Percentiles rank a stretch among this genome's conserved stretches.
phyloP scores from a whole-genome alignment of 352 stramenopile species.

The Halophytophthora polymorphica region DNA sequence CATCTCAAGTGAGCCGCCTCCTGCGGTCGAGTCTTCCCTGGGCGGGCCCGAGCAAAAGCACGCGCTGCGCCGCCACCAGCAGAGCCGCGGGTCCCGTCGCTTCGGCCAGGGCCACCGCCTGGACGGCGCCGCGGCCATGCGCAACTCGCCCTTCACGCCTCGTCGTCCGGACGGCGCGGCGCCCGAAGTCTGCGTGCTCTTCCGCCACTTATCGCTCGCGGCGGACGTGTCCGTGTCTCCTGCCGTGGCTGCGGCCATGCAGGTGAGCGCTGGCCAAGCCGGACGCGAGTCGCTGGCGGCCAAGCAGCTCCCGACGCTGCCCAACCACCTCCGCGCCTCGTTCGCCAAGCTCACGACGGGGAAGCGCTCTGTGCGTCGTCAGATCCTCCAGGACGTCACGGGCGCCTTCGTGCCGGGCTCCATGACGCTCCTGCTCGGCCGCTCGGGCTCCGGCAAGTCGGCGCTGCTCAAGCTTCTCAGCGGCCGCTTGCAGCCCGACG shows the following conservation, averaged over 20 bases:
- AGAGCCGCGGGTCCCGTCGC: slow-evolving; percentile 9
- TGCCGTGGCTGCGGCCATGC: slow-evolving; percentile 19
- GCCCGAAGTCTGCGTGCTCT: slow-evolving; percentile 30
- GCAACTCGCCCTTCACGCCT: slow-evolving; percentile 25
- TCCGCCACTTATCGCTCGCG: slow-evolving; percentile 33
- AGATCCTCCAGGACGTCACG: slow-evolving; percentile 43
- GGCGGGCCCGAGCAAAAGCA: slow-evolving; percentile 26
- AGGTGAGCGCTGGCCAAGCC: slow-evolving; percentile 23
- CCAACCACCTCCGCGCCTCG: slow-evolving; percentile 43
- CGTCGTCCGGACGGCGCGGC: slow-evolving; percentile 21
- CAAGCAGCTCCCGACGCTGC: slow-evolving; percentile 49
- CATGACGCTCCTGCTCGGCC: slow-evolving; percentile 51
- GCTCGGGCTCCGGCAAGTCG: slow-evolving; percentile 47
- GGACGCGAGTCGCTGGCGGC: slow-evolving; percentile 23
- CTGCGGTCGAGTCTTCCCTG: slow-evolving; percentile 26
- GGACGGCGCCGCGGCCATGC: slow-evolving; percentile 2
- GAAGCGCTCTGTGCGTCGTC: slow-evolving; percentile 37
- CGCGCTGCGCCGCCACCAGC: slow-evolving; percentile 22
- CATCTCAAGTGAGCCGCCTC: slow-evolving; percentile 24
- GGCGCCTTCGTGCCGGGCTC: slow-evolving; percentile 36
- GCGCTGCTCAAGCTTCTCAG: slow-evolving; percentile 43
- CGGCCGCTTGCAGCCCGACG: slow-evolving; percentile 23
- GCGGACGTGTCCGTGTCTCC: slow-evolving; percentile 21
- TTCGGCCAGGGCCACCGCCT: slow-evolving; percentile 5
- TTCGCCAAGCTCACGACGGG: slow-evolving; percentile 29